A percentile compares a stretch with the other conserved stretches of the same genome.
Conservation (phyloP, 352 stramenopile species). For the Pythium pyrilobum region DNA sequence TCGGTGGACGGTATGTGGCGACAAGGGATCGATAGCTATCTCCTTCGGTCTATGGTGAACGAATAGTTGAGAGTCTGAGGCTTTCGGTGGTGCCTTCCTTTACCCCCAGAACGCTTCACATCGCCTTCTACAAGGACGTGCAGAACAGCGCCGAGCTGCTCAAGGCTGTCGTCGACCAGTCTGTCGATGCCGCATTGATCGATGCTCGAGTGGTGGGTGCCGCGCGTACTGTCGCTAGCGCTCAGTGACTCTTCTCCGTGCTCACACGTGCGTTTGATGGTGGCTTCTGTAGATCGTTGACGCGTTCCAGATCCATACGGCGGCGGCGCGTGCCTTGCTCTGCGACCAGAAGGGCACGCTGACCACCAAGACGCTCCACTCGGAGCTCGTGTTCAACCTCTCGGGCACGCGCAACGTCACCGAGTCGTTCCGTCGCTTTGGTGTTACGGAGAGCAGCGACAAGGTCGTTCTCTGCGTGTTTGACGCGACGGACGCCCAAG, state of each 20-base stretch:
- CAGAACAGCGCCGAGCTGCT: conserved; percentile 59
- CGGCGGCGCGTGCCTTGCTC: conserved; percentile 63
- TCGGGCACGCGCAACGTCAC: conserved; percentile 78
- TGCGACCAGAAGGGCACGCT: conserved; percentile 48
- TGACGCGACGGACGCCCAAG: conserved; percentile 43
- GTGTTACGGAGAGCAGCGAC: conserved; percentile 47
- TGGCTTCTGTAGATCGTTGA: conserved; percentile 44
- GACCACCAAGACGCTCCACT: conserved; percentile 73
- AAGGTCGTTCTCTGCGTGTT: conserved; percentile 71
- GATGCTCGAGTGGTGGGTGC: conserved; percentile 58
- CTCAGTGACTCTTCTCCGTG: too few relatives aligned
- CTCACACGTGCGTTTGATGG: too few relatives aligned
- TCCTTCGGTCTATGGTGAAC: too few relatives aligned
- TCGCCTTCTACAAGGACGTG: conserved; percentile 67
- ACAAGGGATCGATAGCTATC: not conserved
- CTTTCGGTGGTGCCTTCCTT: not conserved
- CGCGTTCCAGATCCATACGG: conserved; percentile 71
- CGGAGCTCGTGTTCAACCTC: conserved; percentile 84
- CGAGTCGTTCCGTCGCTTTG: conserved; percentile 80
- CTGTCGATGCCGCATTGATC: conserved; percentile 67
- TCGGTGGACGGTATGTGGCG: conserved; percentile 40
- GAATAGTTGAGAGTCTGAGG: too few relatives aligned
- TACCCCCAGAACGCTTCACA: conserved; percentile 51
- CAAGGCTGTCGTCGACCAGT: conserved; percentile 51
- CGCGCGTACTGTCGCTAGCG: not conserved